Conservation (phyloP, 768 basidiomycete species). For the Neoboletus subvelutipes region DNA sequence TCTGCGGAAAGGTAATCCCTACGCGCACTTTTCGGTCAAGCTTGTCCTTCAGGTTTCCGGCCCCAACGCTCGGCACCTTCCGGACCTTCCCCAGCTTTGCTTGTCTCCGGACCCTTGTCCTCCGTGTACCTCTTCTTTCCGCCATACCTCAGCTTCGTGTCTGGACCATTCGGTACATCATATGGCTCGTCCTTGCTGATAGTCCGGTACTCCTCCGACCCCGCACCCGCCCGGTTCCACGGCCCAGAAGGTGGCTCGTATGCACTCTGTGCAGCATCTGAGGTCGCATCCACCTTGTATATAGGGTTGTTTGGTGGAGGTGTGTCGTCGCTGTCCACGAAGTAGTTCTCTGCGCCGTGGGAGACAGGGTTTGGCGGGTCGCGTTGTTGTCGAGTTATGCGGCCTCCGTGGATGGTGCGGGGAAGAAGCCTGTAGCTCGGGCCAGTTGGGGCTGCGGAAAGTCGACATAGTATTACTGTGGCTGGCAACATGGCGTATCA, state of each 20-base stretch:
- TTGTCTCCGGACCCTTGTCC: constrained; percentile 36
- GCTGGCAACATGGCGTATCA: constrained; percentile 4
- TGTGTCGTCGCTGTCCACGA: constrained; percentile 47
- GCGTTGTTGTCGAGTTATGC: neutral
- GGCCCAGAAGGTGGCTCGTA: constrained; percentile 48
- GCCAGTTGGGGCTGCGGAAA: neutral
- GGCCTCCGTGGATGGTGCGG: constrained; percentile 6
- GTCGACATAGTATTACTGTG: constrained; percentile 1
- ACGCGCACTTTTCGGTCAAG: constrained; percentile 5
- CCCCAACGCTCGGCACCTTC: constrained; percentile 38
- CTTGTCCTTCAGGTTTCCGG: constrained; percentile 31
- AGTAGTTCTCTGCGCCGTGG: constrained; percentile 45
- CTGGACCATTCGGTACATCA: constrained; percentile 8
- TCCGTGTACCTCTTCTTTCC: constrained; percentile 15
- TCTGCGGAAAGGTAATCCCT: neutral
- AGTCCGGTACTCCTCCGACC: constrained; percentile 31
- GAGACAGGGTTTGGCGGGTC: constrained; percentile 6
- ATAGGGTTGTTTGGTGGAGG: constrained; percentile 41
- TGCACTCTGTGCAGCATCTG: constrained; percentile 46
- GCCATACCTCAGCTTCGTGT: constrained; percentile 23
- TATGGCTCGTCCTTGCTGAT: constrained; percentile 29
- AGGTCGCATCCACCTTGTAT: constrained; percentile 46
- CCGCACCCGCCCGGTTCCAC: constrained; percentile 43
- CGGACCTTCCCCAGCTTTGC: constrained; percentile 37
- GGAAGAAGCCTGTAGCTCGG: neutral